phyloP scores from a whole-genome alignment of 1,139 yeast genomes.

The Taiozyma onychis region DNA sequence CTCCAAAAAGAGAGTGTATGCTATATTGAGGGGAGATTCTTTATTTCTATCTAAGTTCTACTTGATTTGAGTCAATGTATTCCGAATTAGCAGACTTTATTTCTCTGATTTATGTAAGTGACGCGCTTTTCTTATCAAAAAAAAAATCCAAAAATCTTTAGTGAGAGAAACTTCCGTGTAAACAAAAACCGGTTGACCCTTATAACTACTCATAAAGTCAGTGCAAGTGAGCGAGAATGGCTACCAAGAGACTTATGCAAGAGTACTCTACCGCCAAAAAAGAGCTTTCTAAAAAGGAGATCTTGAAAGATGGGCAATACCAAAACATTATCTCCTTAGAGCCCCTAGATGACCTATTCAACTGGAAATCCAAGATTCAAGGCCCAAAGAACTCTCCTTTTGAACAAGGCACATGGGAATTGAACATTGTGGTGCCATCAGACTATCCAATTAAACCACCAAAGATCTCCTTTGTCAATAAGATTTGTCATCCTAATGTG shows the following conservation, averaged over 20 bases:
- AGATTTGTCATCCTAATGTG: constrained; percentile 74
- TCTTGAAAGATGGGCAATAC: constrained; percentile 10
- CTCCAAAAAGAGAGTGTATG: too few relatives aligned
- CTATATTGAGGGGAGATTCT: too few relatives aligned
- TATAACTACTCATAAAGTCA: not conserved
- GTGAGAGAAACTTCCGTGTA: not conserved
- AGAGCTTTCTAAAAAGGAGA: constrained; percentile 29
- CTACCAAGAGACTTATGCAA: constrained; percentile 37
- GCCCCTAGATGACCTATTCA: constrained; percentile 43
- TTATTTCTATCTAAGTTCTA: not conserved
- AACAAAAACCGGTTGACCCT: not conserved
- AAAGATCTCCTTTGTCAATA: constrained; percentile 42
- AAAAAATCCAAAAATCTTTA: not conserved
- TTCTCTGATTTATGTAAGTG: not conserved
- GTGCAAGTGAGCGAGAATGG: constrained; percentile 8
- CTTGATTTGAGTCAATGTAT: not conserved
- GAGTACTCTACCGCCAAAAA: constrained; percentile 37
- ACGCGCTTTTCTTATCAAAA: not conserved
- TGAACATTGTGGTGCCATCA: constrained; percentile 44
- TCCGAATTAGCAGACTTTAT: not conserved
- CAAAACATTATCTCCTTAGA: constrained; percentile 36
- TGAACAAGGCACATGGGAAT: constrained; percentile 51
- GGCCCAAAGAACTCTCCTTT: constrained; percentile 57
- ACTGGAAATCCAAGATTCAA: constrained; percentile 55
- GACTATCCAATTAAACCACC: constrained; percentile 76